Evolutionary conservation across 2,329 filamentous ascomycete species (phyloP), one percentile per base, ranked within the genome.

Genomic region (Aspergillus floridensis): DNA sequence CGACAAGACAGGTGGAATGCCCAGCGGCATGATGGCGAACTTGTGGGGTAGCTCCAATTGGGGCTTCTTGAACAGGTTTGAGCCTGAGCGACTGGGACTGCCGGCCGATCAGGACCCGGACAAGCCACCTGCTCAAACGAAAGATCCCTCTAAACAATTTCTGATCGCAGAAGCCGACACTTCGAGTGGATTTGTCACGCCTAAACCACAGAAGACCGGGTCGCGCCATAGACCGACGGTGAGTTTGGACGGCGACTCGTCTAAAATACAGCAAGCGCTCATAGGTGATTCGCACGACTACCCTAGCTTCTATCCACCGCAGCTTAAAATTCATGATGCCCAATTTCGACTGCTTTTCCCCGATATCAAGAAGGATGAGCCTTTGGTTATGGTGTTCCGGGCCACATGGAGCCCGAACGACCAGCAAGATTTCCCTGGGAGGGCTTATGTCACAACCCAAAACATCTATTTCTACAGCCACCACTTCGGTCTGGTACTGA

Each of bases 391-490:
- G 53, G 95, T 99, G 2, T 98, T 98, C 78, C 86, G 93, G 49
- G 93, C 93, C 16, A 91, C 92, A 0, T 99, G 95, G 92, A 89
- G 86, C 68, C 86, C 87, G 1, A 89, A 87, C 65, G 87, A 90
- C 56, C 84, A 87, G 66, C 88, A 90, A 74, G 88, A 90, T 61
- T 91, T 98, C 60, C 88, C 88, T 8, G 88, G 95, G 0, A 86
- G 95, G 56, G 87, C 96, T 24, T 99, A 96, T 73, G 88, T 96
- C 60, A 98, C 93, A 0, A 83, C 88, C 0, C 87, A 89, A 62
- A 90, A 93, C 64, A 87, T 99, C 73, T 98, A 96, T 75, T 98
- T 99, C 72, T 99, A 97, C 76, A 96, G 93, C 68, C 90, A 98
- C 70, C 91, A 97, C 71, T 87, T 97, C 73, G 95, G 95, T 5